Evolutionary conservation across 805 yeast genomes (phyloP), one percentile per base, ranked within the genome.

Genomic region (Kockiozyma suomiensis): DNA sequence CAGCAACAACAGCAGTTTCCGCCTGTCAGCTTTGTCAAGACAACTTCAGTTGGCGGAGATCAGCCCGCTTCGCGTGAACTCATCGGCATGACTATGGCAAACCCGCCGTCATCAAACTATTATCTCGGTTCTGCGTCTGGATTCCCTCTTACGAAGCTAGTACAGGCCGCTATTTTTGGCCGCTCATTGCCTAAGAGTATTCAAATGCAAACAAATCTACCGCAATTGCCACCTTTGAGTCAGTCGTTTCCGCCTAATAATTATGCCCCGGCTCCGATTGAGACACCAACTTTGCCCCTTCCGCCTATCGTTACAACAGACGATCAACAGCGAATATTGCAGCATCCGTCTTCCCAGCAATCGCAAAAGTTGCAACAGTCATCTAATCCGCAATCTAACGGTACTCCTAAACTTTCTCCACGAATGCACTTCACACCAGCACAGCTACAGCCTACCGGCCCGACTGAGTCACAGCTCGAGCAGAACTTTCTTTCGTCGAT

Each of bases 121-220:
- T 61, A 61, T 30, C 54, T 61, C 15, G 66, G 66, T 17, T 59
- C 64, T 4, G 48, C 66, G 3, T 62, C 66, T 13, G 66, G 66
- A 5, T 62, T 59, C 51, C 61, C 66, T 5, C 57, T 62, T 28
- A 55, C 65, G 21, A 59, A 58, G 46, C 55, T 62, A 10, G 66
- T 62, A 8, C 61, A 62, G 19, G 66, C 66, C 15, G 66, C 66
- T 7, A 59, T 62, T 8, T 58, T 50, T 47, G 64, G 64, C 17
- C 47, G 56, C 13, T 26, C 61, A 1, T 19, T 58, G 17, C 58
- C 66, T 6, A 43, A 45, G 33, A 25, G 51, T 3, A 35, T 61
- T 8, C 56, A 56, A 8, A 33, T 61, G 23, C 40, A 56, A 40
- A 54, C 60, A 19, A 41, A 48, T 30, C 50, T 56, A 41, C 60